Evolutionary conservation across 2,329 filamentous ascomycete species (phyloP), one percentile per base, ranked within the genome.

Genomic region (Cladosporium sp.): DNA sequence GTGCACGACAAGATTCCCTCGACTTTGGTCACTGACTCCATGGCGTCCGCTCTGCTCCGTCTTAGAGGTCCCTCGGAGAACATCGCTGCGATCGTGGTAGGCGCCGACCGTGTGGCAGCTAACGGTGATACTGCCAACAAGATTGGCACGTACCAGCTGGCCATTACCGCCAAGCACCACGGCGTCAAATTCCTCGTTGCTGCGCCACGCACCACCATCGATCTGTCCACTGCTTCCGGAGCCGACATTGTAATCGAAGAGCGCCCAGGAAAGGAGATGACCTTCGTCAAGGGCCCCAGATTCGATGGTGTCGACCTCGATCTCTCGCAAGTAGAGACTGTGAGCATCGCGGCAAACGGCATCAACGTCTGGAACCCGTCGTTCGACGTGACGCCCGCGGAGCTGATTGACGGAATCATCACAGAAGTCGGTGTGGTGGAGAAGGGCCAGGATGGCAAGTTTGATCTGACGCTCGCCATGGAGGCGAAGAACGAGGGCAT

Each of bases 51-150:
- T 0, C 85, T 99, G 10, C 90, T 99, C 75, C 86, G 85, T 28
- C 81, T 86, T 55, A 88, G 88, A 71, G 81, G 84, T 70, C 67
- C 78, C 66, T 74, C 84, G 44, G 85, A 88, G 74, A 88, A 89
- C 73, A 91, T 99, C 67, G 86, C 88, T 6, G 94, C 93, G 6
- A 92, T 99, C 61, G 90, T 99, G 34, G 95, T 99, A 0, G 95
- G 95, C 32, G 95, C 95, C 2, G 95, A 99, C 78, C 88, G 95
- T 65, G 95, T 99, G 15, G 95, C 94, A 36, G 91, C 93, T 60
- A 99, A 99, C 74, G 95, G 95, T 34, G 95, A 99, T 80, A 98
- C 95, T 0, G 95, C 95, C 65, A 99, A 99, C 82, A 99, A 99
- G 83, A 96, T 99, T 68, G 95, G 95, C 61, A 99, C 95, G 0